Conservation (phyloP, 768 basidiomycete species). For the Termitomyces sp. region DNA sequence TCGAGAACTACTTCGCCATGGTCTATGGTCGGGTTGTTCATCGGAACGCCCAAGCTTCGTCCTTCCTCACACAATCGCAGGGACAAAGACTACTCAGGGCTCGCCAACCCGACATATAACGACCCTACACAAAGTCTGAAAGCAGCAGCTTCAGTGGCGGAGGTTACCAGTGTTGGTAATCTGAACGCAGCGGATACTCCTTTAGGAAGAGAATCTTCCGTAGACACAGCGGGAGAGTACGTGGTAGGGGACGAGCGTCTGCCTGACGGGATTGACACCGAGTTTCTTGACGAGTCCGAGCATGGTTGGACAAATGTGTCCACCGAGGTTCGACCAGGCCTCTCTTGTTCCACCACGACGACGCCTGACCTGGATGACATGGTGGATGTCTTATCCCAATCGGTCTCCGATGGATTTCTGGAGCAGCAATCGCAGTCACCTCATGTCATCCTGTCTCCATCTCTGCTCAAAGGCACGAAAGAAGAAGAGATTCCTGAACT, state of each 20-base stretch:
- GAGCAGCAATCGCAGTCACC: not conserved
- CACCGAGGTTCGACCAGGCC: not conserved
- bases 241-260: not conserved
- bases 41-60: constrained; percentile 11
- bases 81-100: not conserved
- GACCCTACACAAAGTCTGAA: not conserved
- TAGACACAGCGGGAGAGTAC: not conserved
- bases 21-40: constrained; percentile 15
- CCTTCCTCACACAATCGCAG: constrained; percentile 1
- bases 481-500: not conserved
- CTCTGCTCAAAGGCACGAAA: not conserved
- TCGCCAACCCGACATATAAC: not conserved
- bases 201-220: no score
- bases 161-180: not conserved
- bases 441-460: not conserved
- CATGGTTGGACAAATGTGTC: not conserved
- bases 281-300: not conserved
- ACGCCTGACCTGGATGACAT: not conserved
- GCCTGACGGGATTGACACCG: not conserved
- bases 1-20: constrained; percentile 11
- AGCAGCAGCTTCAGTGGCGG: not conserved
- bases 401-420: not conserved
- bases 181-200: not conserved
- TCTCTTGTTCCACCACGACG: not conserved
- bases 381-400: not conserved